Base-by-base conservation (phyloP, 768 basidiomycete species). In the Flagelloscypha sp. region DNA sequence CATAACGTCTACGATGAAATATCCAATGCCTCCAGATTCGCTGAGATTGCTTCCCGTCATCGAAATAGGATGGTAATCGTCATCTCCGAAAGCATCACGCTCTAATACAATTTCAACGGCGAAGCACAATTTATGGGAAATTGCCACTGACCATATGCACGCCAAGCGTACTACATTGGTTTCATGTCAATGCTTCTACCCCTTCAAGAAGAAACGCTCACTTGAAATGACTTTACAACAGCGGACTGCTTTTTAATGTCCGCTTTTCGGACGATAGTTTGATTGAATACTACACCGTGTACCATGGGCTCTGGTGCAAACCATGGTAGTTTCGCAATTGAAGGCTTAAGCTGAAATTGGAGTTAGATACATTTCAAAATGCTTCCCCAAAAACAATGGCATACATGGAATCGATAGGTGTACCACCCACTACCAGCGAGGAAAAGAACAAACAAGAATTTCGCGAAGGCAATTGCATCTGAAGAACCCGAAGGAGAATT, bases 11-110 rank as follows among this genome's bases (percentile, higher is more conserved):
- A 84, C 71, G 29, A 98, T 80, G 24, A 81, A 87, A 53, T 90
- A 93, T 16, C 90, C 90, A 34, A 95, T 81, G 10, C 86, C 81
- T 24, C 86, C 88, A 2, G 76, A 79, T 4, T 58, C 46, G 0
- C 84, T 82, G 19, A 98, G 66, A 54, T 98, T 90, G 7, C 74
- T 71, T 4, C 93, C 93, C 18, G 58, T 60, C 32, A 68, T 68
- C 35, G 71, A 71, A 16, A 98, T 68, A 0, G 93, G 92, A 49
- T 94, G 88, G 49, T 89, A 95, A 55, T 94, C 87, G 61, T 95
- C 90, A 37, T 71, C 71, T 1, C 92, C 92, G 76, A 88, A 90
- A 2, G 92, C 92, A 53, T 95, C 79, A 30, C 76, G 63, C 61
- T 90, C 89, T 90, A 60, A 28, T 19, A 33, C 5, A 32, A 32